Percentiles rank a stretch among this genome's conserved stretches.
These are phyloP conservation scores for Kurtzmaniella cleridarum DNA, from an alignment of 805 yeast species.

Conservation along the genomic window DNA sequence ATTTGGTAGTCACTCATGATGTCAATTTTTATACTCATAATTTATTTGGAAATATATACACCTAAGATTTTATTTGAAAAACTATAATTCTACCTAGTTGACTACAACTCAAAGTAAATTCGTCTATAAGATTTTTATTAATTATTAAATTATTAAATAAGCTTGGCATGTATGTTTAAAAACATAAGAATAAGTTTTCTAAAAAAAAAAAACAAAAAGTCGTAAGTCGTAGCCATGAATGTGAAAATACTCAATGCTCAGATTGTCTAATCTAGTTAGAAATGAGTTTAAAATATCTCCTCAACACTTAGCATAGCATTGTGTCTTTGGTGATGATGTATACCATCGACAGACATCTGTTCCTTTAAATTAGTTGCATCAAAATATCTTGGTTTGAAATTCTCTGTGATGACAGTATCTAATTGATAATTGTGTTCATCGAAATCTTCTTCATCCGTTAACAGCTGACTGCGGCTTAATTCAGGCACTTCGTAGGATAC, in stretches of 20 bases:
- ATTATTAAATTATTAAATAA: no score
- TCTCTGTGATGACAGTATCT: neutral
- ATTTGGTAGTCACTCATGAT: no score
- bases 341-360: conserved; percentile 2
- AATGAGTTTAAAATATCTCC: conserved; percentile 29
- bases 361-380: conserved; percentile 2
- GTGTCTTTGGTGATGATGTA: conserved; percentile 17
- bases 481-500: conserved; percentile 11
- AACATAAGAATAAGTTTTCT: no score
- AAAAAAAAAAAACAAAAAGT: no score
- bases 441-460: conserved; percentile 15
- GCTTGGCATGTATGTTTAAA: no score
- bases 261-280: conserved; percentile 17
- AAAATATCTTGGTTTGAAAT: conserved; percentile 1
- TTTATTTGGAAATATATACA: no score
- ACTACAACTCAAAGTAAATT: no score
- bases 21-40: no score
- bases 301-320: conserved; percentile 34
- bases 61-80: no score
- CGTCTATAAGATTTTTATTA: no score
- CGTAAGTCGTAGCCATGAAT: conserved; percentile 11
- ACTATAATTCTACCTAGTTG: no score
- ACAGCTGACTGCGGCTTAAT: conserved; percentile 12
- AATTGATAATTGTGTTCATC: conserved; percentile 5
- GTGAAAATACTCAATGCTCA: no score